Evolutionary conservation across 805 yeast species (phyloP).

Genomic region (Pichia scutulata): DNA sequence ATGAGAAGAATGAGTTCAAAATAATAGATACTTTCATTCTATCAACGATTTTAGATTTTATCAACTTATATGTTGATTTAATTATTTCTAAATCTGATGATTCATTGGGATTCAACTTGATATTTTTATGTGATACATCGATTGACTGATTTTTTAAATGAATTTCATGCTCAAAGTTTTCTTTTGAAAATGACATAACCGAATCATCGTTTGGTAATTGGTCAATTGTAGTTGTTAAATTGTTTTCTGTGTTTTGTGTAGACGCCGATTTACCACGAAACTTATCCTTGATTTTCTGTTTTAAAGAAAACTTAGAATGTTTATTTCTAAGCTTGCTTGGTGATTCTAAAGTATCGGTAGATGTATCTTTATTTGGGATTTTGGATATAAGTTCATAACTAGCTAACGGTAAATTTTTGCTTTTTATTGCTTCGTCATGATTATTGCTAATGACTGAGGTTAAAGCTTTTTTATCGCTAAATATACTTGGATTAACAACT

Average conservation of each 20-base stretch:
- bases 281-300: background rate
- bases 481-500: background rate
- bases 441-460: background rate
- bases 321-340: background rate
- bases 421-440: background rate
- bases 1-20: constrained; percentile 6
- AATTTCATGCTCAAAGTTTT: background rate
- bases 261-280: background rate
- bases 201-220: background rate
- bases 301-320: background rate
- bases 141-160: background rate
- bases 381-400: background rate
- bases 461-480: background rate
- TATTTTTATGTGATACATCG: background rate
- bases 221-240: background rate
- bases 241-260: background rate
- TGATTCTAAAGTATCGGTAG: background rate
- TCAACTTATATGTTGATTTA: background rate
- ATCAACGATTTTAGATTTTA: constrained; percentile 11
- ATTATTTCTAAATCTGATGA: background rate
- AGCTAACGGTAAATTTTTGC: background rate
- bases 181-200: background rate
- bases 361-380: background rate
- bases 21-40: constrained; percentile 14
- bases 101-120: background rate